These are phyloP conservation scores for Backusella liffmaniae DNA, from an alignment of 192 early-diverging fungal species.

Conservation along the genomic window DNA sequence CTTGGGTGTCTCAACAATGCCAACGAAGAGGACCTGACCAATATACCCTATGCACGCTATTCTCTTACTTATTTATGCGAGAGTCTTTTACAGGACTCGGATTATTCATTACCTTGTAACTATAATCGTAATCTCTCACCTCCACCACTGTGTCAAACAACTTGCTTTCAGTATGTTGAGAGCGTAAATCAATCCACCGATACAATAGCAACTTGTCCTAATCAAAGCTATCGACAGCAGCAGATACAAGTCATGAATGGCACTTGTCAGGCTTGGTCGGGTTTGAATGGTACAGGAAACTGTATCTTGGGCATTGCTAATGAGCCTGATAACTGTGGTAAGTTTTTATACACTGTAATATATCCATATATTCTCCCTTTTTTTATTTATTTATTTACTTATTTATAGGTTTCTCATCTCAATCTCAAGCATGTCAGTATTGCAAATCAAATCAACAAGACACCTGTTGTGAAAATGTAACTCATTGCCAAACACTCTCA, in stretches of 20 bases:
- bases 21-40: background rate
- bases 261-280: slow-evolving; percentile 27
- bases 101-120: slow-evolving; percentile 29
- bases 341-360: background rate
- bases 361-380: too few relatives aligned
- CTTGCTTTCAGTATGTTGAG: slow-evolving; percentile 24
- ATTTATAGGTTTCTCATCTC: slow-evolving; percentile 8
- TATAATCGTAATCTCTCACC: slow-evolving; percentile 18
- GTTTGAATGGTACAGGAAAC: slow-evolving; percentile 23
- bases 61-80: slow-evolving; percentile 23
- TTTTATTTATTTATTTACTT: background rate
- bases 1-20: slow-evolving; percentile 17
- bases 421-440: slow-evolving; percentile 17
- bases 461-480: slow-evolving; percentile 26
- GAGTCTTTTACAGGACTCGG: slow-evolving; percentile 27
- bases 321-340: slow-evolving; percentile 35
- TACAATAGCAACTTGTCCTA: slow-evolving; percentile 8
- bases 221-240: background rate
- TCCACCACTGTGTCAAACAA: slow-evolving; percentile 27
- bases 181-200: slow-evolving; percentile 23
- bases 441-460: slow-evolving; percentile 21
- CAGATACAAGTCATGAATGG: background rate
- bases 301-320: slow-evolving; percentile 30
- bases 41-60: slow-evolving; percentile 32
- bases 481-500: background rate